phyloP scores from a whole-genome alignment of 176 grass and related monocot species.

The Oryza glumipatula region DNA sequence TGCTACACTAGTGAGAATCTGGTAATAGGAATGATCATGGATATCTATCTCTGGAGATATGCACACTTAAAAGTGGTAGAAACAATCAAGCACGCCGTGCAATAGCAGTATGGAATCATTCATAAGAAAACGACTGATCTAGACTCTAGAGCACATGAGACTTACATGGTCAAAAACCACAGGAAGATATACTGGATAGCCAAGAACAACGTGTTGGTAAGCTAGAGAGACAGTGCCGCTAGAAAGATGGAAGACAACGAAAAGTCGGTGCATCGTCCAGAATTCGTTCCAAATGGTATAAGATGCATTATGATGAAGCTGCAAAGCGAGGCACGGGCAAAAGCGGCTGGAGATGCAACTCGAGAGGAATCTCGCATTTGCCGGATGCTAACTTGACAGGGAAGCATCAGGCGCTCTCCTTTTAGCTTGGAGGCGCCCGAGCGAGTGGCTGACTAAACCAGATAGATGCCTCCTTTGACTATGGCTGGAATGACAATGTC shows the following conservation, averaged over 20 bases:
- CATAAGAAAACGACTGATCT: background rate
- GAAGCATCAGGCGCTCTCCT: slow-evolving; percentile 22
- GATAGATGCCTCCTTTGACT: slow-evolving; percentile 44
- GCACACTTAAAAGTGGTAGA: background rate
- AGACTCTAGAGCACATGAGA: background rate
- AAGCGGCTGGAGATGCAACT: slow-evolving; percentile 26
- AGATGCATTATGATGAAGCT: slow-evolving; percentile 39
- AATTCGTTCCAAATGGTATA: slow-evolving; percentile 29
- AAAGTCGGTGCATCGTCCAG: slow-evolving; percentile 5
- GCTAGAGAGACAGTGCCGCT: background rate
- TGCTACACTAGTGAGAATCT: background rate
- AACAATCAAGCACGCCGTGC: background rate
- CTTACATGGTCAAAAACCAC: background rate
- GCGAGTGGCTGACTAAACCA: slow-evolving; percentile 8
- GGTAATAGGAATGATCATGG: background rate
- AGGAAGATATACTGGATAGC: slow-evolving; percentile 1
- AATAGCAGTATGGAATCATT: slow-evolving; percentile 11
- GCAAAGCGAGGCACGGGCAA: slow-evolving; percentile 34
- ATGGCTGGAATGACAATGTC: slow-evolving; percentile 30
- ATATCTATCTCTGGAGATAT: background rate
- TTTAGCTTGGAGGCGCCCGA: slow-evolving; percentile 7
- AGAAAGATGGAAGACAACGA: slow-evolving; percentile 18
- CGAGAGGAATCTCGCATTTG: slow-evolving; percentile 35
- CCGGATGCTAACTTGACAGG: slow-evolving; percentile 42
- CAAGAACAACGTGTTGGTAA: slow-evolving; percentile 29